Base-by-base conservation (phyloP, 768 basidiomycete genomes). In the Pulveroboletus sp. region DNA sequence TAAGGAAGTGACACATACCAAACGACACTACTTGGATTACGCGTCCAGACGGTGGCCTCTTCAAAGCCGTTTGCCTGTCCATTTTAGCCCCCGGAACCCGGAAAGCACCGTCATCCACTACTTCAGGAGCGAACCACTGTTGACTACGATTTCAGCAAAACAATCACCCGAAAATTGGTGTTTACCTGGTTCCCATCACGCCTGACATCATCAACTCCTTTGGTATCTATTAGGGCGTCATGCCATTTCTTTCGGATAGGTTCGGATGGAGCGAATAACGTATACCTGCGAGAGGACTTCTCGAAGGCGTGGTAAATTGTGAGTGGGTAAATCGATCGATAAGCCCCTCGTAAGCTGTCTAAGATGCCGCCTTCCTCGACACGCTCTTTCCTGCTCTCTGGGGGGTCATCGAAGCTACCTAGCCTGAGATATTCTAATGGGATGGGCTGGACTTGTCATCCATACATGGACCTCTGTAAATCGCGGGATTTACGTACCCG, bases 341-440 rank as follows among this genome's bases (percentile, higher is more conserved):
- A 72, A 34, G 77, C 73, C 12, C 73, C 77, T 46, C 77, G 76
- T 30, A 83, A 69, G 40, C 68, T 73, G 49, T 84, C 82, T 29
- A 86, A 65, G 12, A 86, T 64, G 13, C 77, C 62, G 31, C 79
- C 77, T 41, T 80, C 82, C 43, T 86, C 83, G 14, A 71, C 58
- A 37, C 76, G 77, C 53, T 85, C 86, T 60, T 78, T 83, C 29
- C 87, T 79, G 41, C 67, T 72, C 55, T 89, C 90, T 5, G 81
- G 70, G 6, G 78, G 71, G 2, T 63, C 73, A 17, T 75, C 71
- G 61, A 92, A 93, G 14, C 76, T 68, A 24, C 78, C 88, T 8
- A 91, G 73, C 16, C 80, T 81, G n/a, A 93, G 76, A 55, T 83
- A 91, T 31, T 86, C 83, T 3, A 93, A 68, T 4, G 89, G 85